Evolutionary conservation across 2,329 filamentous ascomycete genomes (phyloP), one percentile per base, ranked within the genome.

Genomic region (Zasmidium cellare): DNA sequence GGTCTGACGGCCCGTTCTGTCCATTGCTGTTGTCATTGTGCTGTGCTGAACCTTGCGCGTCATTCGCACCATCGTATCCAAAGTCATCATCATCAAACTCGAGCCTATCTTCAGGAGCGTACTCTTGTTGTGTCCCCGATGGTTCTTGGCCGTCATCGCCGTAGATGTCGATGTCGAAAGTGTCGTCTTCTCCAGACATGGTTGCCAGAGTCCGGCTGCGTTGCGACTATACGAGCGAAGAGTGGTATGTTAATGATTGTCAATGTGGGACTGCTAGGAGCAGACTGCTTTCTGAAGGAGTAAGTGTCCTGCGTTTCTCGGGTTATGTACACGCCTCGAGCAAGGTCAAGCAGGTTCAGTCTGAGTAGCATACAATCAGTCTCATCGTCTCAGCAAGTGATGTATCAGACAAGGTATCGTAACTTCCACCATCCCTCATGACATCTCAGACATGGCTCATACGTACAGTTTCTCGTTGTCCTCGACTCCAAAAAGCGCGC

Each of bases 91-190:
- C 62, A 47, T 61, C 66, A 24, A 68, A 65, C 38, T 67, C 62
- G 12, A 65, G 52, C 22, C 60, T 51, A 24, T 66, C 65, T 50
- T 65, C 61, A 38, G 58, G 58, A 14, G 59, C 61, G 20, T 59
- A 49, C 61, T 66, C 54, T 65, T 71, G 50, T 64, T 71, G 69
- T 28, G 71, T 67, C 50, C n/a, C n/a, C 69, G 61, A 45, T 60
- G 60, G n/a, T 59, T 64, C 22, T 72, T 67, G 63, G 31, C 69
- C 74, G 53, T 85, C 83, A 68, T 87, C 84, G 63, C 85, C 85
- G 70, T 87, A 87, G 75, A 88, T 86, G 72, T 88, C 85, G 78
- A 88, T 87, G 67, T 88, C 85, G 79, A 87, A 87, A 70, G 86
- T 86, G 74, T 87, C 85, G 75, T 87, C 85, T 72, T 87, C 84